Conservation (phyloP, 2,329 filamentous ascomycete genomes). For the Diaporthe aspalathi region DNA sequence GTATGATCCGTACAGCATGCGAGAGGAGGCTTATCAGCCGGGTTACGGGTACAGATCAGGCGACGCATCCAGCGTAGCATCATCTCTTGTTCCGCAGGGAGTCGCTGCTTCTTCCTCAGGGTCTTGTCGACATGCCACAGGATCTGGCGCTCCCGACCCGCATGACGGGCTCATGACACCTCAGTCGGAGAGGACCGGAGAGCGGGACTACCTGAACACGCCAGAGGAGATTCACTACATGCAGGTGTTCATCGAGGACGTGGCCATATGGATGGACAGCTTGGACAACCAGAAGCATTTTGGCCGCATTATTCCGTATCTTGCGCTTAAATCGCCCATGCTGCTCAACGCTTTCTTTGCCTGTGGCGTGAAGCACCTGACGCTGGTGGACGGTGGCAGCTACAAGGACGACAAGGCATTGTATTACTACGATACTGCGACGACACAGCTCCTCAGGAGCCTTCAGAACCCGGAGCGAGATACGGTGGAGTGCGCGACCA, state of each 20-base stretch:
- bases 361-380: slow-evolving; percentile 86
- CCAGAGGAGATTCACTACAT: slow-evolving; percentile 88
- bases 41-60: slow-evolving; percentile 49
- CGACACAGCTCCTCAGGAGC: slow-evolving; percentile 78
- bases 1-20: slow-evolving; percentile 41
- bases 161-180: slow-evolving; percentile 54
- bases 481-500: slow-evolving; percentile 85
- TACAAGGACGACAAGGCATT: slow-evolving; percentile 82
- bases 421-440: slow-evolving; percentile 88
- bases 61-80: slow-evolving; percentile 54
- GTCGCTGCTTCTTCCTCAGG: slow-evolving; percentile 47
- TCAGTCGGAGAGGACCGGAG: slow-evolving; percentile 54
- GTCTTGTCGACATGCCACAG: slow-evolving; percentile 40
- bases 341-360: slow-evolving; percentile 89
- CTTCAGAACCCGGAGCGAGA: slow-evolving; percentile 88
- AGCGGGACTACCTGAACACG: slow-evolving; percentile 74
- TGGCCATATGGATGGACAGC: slow-evolving; percentile 94
- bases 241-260: slow-evolving; percentile 91
- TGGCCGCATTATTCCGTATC: slow-evolving; percentile 83
- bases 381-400: slow-evolving; percentile 71
- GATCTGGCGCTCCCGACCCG: slow-evolving; percentile 51
- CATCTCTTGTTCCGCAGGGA: slow-evolving; percentile 52
- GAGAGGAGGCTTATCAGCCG: slow-evolving; percentile 43
- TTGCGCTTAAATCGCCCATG: slow-evolving; percentile 86
- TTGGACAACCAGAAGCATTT: slow-evolving; percentile 90